Conservation (phyloP, 2,329 filamentous ascomycete species). For the Fusarium nurragi region DNA sequence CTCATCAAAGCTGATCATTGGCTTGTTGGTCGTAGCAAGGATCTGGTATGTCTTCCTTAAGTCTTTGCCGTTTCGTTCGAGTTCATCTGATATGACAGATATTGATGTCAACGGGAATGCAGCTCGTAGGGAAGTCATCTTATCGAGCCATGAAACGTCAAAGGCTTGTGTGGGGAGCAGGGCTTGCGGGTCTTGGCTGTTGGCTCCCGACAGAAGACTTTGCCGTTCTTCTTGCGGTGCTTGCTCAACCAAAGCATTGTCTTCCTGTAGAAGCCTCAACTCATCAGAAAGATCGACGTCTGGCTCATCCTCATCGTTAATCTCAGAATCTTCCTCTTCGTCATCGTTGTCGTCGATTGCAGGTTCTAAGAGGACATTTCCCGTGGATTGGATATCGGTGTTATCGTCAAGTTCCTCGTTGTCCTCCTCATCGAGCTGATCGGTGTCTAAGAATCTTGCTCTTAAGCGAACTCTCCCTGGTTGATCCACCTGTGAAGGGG, state of each 20-base stretch:
- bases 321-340: slow-evolving; percentile 33
- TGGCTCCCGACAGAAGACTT: slow-evolving; percentile 1
- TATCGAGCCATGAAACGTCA: slow-evolving; percentile 45
- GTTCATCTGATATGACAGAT: slow-evolving; percentile 49
- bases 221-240: slow-evolving; percentile 4
- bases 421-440: slow-evolving; percentile 24
- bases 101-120: slow-evolving; percentile 56
- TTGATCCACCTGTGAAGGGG: slow-evolving; percentile 9
- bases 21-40: slow-evolving; percentile 48
- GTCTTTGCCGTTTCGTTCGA: slow-evolving; percentile 49
- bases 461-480: slow-evolving; percentile 33
- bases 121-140: slow-evolving; percentile 49
- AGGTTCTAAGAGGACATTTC: neutral
- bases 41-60: slow-evolving; percentile 51
- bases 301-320: slow-evolving; percentile 23
- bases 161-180: neutral
- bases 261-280: slow-evolving; percentile 37
- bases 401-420: slow-evolving; percentile 37
- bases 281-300: slow-evolving; percentile 35
- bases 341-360: slow-evolving; percentile 28
- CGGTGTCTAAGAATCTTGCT: slow-evolving; percentile 36
- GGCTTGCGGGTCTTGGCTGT: neutral
- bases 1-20: slow-evolving; percentile 47
- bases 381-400: slow-evolving; percentile 42
- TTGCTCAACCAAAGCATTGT: slow-evolving; percentile 30